Evolutionary conservation across 257 asterid species (phyloP).

Genomic region (Nyctanthes arbortristis): DNA sequence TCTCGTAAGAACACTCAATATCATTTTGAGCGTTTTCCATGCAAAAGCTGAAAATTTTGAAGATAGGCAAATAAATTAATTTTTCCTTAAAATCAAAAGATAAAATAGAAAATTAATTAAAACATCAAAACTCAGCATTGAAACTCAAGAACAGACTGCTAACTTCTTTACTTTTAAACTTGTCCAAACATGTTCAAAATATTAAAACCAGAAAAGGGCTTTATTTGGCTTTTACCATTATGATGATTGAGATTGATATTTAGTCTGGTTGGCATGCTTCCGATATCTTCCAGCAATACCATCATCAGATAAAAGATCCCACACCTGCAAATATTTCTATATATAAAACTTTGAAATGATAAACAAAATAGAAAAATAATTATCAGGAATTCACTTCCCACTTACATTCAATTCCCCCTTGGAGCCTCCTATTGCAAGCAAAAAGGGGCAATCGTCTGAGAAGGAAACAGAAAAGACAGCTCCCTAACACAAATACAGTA

Average conservation of each 20-base stretch:
- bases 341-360: background rate
- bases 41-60: too few species aligned
- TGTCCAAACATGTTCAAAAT: background rate
- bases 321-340: constrained; percentile 32
- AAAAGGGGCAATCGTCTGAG: constrained; percentile 42
- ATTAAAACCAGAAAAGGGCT: background rate
- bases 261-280: constrained; percentile 15
- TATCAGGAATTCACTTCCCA: background rate
- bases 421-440: constrained; percentile 53
- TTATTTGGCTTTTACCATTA: background rate
- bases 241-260: constrained; percentile 7
- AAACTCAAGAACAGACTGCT: too few species aligned
- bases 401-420: constrained; percentile 48
- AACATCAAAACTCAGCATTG: too few species aligned
- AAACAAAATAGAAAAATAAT: background rate
- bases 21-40: too few species aligned
- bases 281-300: constrained; percentile 34
- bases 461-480: constrained; percentile 48
- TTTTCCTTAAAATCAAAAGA: too few species aligned
- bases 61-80: too few species aligned
- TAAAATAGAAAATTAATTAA: too few species aligned
- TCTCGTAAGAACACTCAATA: too few species aligned
- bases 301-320: constrained; percentile 42
- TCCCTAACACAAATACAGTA: constrained; percentile 35
- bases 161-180: background rate